phyloP scores from a whole-genome alignment of 2,329 filamentous ascomycete genomes.

The Sclerotinia nivalis region DNA sequence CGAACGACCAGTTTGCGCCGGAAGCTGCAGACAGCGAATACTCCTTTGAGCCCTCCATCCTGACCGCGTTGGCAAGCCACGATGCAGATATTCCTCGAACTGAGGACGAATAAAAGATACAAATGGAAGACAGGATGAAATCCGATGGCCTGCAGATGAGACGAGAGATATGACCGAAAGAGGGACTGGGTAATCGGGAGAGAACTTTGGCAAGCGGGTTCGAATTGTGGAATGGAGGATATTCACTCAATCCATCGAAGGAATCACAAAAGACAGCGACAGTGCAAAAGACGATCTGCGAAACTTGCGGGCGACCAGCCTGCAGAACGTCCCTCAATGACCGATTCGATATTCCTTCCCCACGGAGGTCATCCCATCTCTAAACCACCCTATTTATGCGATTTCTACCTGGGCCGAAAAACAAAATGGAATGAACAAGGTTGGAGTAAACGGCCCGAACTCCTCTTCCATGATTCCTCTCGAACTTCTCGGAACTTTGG shows the following conservation, averaged over 20 bases:
- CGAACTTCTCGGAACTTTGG: background rate
- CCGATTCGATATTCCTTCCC: too few species aligned
- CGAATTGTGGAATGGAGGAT: background rate
- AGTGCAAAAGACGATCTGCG: background rate
- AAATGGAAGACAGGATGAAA: background rate
- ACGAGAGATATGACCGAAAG: background rate
- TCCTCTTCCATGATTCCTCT: background rate
- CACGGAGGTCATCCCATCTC: background rate
- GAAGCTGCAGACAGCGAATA: background rate
- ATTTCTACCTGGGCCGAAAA: background rate
- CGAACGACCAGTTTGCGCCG: background rate
- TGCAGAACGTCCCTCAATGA: background rate
- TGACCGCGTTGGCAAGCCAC: background rate
- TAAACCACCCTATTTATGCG: background rate
- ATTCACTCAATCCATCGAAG: background rate
- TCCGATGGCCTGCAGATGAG: background rate
- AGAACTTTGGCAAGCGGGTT: background rate
- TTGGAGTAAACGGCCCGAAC: background rate
- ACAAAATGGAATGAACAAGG: background rate
- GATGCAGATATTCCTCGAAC: background rate
- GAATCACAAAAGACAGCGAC: background rate
- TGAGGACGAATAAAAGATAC: background rate
- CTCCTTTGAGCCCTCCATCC: background rate
- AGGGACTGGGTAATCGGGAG: background rate
- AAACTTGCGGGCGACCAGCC: background rate